Percentiles rank a stretch among this genome's conserved stretches.
Evolutionary conservation across 2,329 filamentous ascomycete species (phyloP).

Genomic region (Didymella lethalis): DNA sequence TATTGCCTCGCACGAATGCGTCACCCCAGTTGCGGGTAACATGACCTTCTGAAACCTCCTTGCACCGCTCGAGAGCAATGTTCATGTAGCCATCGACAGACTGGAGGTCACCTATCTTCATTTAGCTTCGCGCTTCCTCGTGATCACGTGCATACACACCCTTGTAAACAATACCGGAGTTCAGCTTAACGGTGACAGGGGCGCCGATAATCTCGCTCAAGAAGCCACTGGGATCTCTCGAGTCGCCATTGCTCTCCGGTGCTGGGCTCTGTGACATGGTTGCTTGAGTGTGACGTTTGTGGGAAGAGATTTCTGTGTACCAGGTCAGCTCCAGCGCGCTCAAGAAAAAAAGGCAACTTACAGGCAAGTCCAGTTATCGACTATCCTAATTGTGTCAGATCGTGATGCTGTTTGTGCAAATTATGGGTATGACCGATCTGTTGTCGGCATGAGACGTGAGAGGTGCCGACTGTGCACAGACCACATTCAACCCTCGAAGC

Average conservation of each 20-base stretch:
- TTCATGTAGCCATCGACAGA: conserved; percentile 99
- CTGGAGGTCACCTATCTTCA: conserved; percentile 81
- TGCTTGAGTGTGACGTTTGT: conserved; percentile 11
- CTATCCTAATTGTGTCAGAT: not conserved
- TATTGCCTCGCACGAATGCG: conserved; percentile 95
- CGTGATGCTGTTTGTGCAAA: not conserved
- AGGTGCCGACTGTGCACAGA: conserved; percentile 30
- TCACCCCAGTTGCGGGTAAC: conserved; percentile 87
- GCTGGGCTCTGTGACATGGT: conserved; percentile 52
- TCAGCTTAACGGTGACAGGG: conserved; percentile 94
- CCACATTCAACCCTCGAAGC: conserved; percentile 18
- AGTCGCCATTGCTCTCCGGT: conserved; percentile 69
- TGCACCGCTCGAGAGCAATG: conserved; percentile 94
- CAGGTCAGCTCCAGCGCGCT: not conserved
- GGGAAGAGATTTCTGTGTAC: conserved; percentile 7
- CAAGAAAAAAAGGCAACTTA: not conserved
- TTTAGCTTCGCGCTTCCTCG: conserved; percentile 9
- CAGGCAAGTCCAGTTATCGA: not conserved
- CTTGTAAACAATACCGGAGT: conserved; percentile 98
- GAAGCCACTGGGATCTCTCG: conserved; percentile 92
- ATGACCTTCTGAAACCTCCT: conserved; percentile 86
- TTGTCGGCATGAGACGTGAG: conserved; percentile 5
- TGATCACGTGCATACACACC: conserved; percentile 60
- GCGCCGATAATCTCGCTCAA: conserved; percentile 93
- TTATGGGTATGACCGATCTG: conserved; percentile 8